Evolutionary conservation across 805 yeast species (phyloP).

Genomic region (Spathaspora boniae): DNA sequence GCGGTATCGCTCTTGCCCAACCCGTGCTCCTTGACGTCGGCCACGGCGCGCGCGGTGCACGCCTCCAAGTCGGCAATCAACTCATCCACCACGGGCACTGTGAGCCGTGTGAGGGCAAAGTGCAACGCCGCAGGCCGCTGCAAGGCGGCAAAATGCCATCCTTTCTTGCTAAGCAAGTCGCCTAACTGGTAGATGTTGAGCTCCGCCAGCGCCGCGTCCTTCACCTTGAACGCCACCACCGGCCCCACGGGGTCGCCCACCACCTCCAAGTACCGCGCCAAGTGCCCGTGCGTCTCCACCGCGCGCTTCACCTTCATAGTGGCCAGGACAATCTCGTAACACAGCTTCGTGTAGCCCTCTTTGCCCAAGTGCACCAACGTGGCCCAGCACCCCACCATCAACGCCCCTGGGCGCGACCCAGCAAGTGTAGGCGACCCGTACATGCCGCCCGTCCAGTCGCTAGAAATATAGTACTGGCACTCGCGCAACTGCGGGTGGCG

Average conservation of each 20-base stretch:
- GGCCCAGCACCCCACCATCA: constrained; percentile 98
- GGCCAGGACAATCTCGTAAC: constrained; percentile 63
- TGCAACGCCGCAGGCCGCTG: constrained; percentile 92
- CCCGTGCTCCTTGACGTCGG: constrained; percentile 20
- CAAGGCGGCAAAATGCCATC: constrained; percentile 87
- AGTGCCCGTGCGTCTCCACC: constrained; percentile 42
- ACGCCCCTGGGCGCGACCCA: constrained; percentile 95
- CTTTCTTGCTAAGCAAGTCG: constrained; percentile 62
- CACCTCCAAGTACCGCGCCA: constrained; percentile 53
- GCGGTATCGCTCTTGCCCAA: constrained; percentile 55
- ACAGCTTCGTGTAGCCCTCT: constrained; percentile 70
- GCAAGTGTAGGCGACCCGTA: constrained; percentile 97
- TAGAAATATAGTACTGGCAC: constrained; percentile 77
- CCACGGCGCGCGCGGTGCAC: constrained; percentile 34
- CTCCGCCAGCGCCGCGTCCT: constrained; percentile 15
- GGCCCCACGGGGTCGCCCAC: constrained; percentile 85
- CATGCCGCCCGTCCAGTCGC: constrained; percentile 92
- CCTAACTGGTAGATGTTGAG: constrained; percentile 73
- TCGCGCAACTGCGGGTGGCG: constrained; percentile 62
- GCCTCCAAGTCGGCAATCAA: constrained; percentile 51
- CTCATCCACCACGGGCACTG: constrained; percentile 58
- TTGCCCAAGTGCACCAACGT: constrained; percentile 79
- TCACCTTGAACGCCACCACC: constrained; percentile 74
- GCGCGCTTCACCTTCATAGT: constrained; percentile 54
- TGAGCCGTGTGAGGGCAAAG: constrained; percentile 77